Evolutionary conservation across 352 stramenopile genomes (phyloP), one percentile per base, ranked within the genome.

Genomic region (Globisporangium barbulae): DNA sequence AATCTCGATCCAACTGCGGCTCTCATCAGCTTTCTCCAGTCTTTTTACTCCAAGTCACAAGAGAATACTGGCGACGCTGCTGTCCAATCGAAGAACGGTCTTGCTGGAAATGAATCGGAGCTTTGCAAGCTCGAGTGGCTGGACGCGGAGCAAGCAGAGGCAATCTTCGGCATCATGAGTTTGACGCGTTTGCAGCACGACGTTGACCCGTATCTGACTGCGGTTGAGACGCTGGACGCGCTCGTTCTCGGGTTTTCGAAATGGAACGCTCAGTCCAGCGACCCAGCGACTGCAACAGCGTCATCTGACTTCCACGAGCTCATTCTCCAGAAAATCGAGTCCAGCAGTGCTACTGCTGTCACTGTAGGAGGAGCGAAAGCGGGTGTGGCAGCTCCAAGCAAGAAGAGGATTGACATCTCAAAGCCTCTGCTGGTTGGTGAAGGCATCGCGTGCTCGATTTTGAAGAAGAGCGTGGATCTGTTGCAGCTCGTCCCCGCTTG

Each of bases 51-150:
- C 17, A 17, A 42, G 2, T 19, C 21, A 0, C 39, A 56, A 21
- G 31, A 12, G 15, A 52, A 2, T 31, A 37, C 28, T 45, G 3
- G 31, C 45, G 3, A 48, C 13, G 9, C 35, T 57, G 17, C 22
- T 53, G 13, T 13, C 4, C 37, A 67, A 33, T 17, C 5, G 12
- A 7, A 50, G 3, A 25, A 19, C 30, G 54, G 42, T 35, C 13
- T 66, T 47, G 42, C 54, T 25, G n/a, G 55, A 19, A 13, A 49
- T 0, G 59, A 61, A 28, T 21, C 42, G 5, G 42, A 39, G 15
- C 17, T 59, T 0, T 80, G 68, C 56, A 76, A 74, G 25, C 66
- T 90, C 22, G 78, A 86, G 44, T 89, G 79, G 81, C 59, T 76
- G 28, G 76, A 81, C 33, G 79, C 88, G 44, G 73, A 71, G 13